Base-by-base conservation (phyloP, 148 eudicot genomes). In the Vaccinium corymbosum region DNA sequence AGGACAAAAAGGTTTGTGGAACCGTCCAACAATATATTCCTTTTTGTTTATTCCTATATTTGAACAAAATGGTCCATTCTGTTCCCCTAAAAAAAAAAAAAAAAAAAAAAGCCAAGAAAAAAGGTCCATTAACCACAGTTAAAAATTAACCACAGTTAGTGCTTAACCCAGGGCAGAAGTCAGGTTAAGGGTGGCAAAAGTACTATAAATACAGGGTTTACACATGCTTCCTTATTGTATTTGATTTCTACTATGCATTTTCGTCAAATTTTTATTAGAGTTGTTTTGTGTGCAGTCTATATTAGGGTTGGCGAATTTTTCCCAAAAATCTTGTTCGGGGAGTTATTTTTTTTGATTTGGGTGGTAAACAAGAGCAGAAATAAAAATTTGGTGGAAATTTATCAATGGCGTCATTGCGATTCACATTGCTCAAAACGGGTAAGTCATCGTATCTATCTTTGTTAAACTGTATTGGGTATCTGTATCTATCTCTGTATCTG, bases 361-460 rank as follows among this genome's bases (percentile, higher is more conserved):
- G 7, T 19, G 53, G 51, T n/a, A 38, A 42, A 80, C 12, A 19
- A 6, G 25, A 49, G 29, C 73, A 61, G 29, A 61, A 42, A 20
- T 52, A 35, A n/a, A 61, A n/a, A 61, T 19, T 57, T n/a, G 51
- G 16, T 3, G 64, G 64, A 71, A 50, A 82, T 82, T 81, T 29
- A 49, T 70, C 78, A 50, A 68, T 71, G 76, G 83, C 83, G 81
- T 61, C 16, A 35, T 27, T 3, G 27, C 72, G 56, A 52, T 70
- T 71, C 84, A 16, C 84, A 68, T 82, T 71, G 27, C 29, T n/a
- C n/a, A 10, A 82, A 81, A 29, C 10, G 29, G 64, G 84, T 82
- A 52, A 61, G 29, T 16, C 42, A 12, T 49, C 53, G 72, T 10
- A 20, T 59, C 51, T 80, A 52, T 80, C 52, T n/a, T 64, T 80